These are phyloP conservation scores for Sambucus nigra DNA, from an alignment of 129 eudicot genomes.

Conservation along the genomic window DNA sequence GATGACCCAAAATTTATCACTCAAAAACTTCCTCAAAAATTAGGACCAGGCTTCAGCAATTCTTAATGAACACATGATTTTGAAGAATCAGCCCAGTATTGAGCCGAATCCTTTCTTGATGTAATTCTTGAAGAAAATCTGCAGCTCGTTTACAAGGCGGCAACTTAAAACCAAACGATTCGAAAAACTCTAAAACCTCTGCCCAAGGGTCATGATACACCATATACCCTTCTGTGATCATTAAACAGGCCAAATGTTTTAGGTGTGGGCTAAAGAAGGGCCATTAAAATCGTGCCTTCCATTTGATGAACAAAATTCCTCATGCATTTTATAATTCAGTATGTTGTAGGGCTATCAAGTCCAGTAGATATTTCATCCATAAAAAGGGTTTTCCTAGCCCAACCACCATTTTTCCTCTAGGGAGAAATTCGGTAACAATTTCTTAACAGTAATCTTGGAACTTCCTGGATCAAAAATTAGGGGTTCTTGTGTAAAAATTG, in stretches of 20 bases:
- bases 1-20: no score
- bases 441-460: no score
- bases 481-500: no score
- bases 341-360: slow-evolving; percentile 80
- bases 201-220: slow-evolving; percentile 81
- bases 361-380: slow-evolving; percentile 95
- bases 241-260: slow-evolving; percentile 80
- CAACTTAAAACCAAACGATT: slow-evolving; percentile 54
- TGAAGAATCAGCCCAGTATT: slow-evolving; percentile 79
- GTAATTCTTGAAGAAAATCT: slow-evolving; percentile 96
- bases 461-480: no score
- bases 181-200: slow-evolving; percentile 70
- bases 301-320: slow-evolving; percentile 61
- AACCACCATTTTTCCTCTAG: slow-evolving; percentile 95
- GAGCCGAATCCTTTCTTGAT: slow-evolving; percentile 79
- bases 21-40: no score
- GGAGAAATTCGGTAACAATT: no score
- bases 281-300: slow-evolving; percentile 69
- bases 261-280: slow-evolving; percentile 90
- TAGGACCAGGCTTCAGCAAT: slow-evolving; percentile 72
- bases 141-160: slow-evolving; percentile 87
- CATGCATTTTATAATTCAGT: slow-evolving; percentile 55
- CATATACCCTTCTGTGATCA: slow-evolving; percentile 82
- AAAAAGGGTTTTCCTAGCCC: slow-evolving; percentile 80
- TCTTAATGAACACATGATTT: slow-evolving; percentile 43